phyloP scores from a whole-genome alignment of 768 basidiomycete genomes.

The Mycena albidolilacea region DNA sequence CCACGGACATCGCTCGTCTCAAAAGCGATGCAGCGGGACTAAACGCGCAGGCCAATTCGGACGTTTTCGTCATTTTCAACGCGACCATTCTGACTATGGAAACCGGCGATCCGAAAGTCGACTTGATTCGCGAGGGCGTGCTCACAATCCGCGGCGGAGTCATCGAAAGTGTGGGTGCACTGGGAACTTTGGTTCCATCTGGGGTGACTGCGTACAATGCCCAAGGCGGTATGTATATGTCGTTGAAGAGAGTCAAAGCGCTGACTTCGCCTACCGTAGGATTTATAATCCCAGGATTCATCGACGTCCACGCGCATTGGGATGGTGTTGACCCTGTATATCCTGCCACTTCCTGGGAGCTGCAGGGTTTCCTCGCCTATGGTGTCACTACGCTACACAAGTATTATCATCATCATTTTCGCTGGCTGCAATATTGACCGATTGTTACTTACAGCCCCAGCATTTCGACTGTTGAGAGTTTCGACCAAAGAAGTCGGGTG shows the following conservation, averaged over 20 bases:
- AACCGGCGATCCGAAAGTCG: constrained; percentile 61
- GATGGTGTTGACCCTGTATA: constrained; percentile 64
- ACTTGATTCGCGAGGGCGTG: constrained; percentile 68
- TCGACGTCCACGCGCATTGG: constrained; percentile 87
- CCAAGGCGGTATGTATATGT: constrained; percentile 65
- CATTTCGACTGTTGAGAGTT: constrained; percentile 71
- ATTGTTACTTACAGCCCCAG: constrained; percentile 65
- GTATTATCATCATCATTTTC: constrained; percentile 50
- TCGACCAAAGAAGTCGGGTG: constrained; percentile 75
- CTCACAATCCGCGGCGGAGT: constrained; percentile 71
- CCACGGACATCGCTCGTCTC: constrained; percentile 73
- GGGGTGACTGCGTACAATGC: constrained; percentile 68
- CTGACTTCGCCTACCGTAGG: constrained; percentile 53
- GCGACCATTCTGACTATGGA: constrained; percentile 82
- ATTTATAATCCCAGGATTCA: constrained; percentile 78
- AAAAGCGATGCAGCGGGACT: constrained; percentile 62
- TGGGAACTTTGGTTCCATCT: constrained; percentile 49
- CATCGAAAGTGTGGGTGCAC: constrained; percentile 64
- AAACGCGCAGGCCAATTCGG: constrained; percentile 48
- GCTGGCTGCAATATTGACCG: background rate
- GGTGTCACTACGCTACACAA: constrained; percentile 86
- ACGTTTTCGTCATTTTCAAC: constrained; percentile 73
- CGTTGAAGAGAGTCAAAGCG: background rate
- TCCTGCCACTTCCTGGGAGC: constrained; percentile 81
- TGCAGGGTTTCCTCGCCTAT: constrained; percentile 82